These are phyloP conservation scores for Aphanomyces euteiches DNA, from an alignment of 352 stramenopile genomes.

Conservation along the genomic window DNA sequence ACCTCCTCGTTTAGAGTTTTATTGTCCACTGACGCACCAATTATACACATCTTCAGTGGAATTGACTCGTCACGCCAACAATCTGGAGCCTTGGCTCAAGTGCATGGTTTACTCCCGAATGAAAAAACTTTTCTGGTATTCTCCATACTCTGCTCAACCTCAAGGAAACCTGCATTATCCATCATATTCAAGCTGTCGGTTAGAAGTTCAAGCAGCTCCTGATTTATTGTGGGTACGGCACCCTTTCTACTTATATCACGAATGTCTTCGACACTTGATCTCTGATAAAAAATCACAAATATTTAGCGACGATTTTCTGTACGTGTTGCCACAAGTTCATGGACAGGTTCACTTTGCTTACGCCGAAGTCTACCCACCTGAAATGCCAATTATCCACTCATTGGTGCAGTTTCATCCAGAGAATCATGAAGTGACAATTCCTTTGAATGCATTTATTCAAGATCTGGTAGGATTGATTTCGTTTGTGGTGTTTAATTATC, in stretches of 20 bases:
- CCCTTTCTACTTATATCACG: constrained; percentile 22
- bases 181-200: constrained; percentile 16
- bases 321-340: constrained; percentile 6
- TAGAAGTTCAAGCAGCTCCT: constrained; percentile 18
- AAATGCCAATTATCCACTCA: constrained; percentile 14
- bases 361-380: constrained; percentile 20
- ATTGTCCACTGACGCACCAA: constrained; percentile 17
- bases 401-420: not conserved
- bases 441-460: not conserved
- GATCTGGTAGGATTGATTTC: not conserved
- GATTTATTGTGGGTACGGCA: constrained; percentile 8
- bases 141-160: constrained; percentile 7
- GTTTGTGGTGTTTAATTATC: not conserved
- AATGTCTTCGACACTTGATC: constrained; percentile 3
- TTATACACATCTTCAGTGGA: not conserved
- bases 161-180: constrained; percentile 26
- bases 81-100: constrained; percentile 23
- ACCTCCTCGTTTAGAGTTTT: not conserved
- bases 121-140: constrained; percentile 30
- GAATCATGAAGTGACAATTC: not conserved
- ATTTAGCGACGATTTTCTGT: constrained; percentile 7
- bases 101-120: constrained; percentile 25
- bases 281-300: not conserved
- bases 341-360: constrained; percentile 19
- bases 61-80: not conserved